Evolutionary conservation across 208 protist genomes (phyloP), one percentile per base, ranked within the genome.

Genomic region (Leptomonas seymouri): DNA sequence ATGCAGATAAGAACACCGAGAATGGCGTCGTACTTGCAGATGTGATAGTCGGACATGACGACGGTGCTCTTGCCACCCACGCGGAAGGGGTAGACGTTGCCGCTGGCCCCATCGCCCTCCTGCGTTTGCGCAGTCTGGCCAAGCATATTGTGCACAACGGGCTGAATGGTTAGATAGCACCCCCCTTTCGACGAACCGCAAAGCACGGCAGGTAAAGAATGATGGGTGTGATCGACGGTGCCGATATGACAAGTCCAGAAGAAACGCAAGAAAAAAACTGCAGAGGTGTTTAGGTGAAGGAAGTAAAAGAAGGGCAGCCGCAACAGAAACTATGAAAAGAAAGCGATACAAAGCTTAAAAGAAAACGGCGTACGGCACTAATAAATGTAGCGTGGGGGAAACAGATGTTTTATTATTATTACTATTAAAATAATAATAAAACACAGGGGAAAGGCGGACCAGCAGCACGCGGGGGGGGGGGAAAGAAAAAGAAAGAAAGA

Each of bases 21-120:
- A 55, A 95, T 72, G 28, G 90, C 78, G 60, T 95, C 90, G 64
- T 90, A 89, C 46, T 69, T 78, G 67, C 84, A 90, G 14, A 95
- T 67, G 73, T 95, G 90, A 70, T 91, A 95, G 80, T 90, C 85
- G 0, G 85, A 85, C 85, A 87, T 85, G 21, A 90, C 85, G 15
- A 84, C 73, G 15, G 85, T 85, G 72, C 79, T 86, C 69, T 85
- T 82, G 45, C 76, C 70, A 16, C 69, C 69, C 23, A 88, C 36
- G 28, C 74, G 74, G 63, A 88, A 88, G 54, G 76, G 75, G 36
- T 69, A 61, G 12, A 68, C 39, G 21, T 23, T 57, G 23, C 65
- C 63, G 44, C 31, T 39, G 18, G 21, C 50, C 15, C 46, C 68
- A 16, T 55, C 42, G 7, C 36, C 21, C 0, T 48, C 46, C 30